These are phyloP conservation scores for Aspergillus udagawae DNA, from an alignment of 2,329 filamentous ascomycete species.

Conservation along the genomic window DNA sequence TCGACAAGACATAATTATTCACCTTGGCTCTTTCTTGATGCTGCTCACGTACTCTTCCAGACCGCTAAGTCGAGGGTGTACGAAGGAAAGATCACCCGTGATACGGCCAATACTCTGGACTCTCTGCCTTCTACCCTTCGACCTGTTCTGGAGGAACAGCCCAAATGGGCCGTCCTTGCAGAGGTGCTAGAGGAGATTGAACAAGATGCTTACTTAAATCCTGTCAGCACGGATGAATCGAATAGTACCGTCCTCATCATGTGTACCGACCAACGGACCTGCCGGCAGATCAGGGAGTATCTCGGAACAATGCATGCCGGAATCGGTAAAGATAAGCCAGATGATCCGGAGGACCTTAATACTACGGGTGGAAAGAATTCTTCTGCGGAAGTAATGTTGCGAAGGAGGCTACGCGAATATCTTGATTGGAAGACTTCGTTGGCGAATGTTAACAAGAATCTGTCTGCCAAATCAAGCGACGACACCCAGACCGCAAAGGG, in stretches of 20 bases:
- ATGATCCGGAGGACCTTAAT: conserved; percentile 45
- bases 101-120: conserved; percentile 46
- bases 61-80: conserved; percentile 87
- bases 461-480: conserved; percentile 28
- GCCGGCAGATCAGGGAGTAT: conserved; percentile 84
- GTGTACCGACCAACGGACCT: conserved; percentile 85
- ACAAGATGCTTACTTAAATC: conserved; percentile 80
- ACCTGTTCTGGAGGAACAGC: conserved; percentile 86
- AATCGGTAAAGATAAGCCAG: conserved; percentile 35
- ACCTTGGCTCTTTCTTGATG: conserved; percentile 94
- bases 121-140: conserved; percentile 59
- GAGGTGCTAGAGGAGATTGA: conserved; percentile 93
- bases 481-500: conserved; percentile 18
- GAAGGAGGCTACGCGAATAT: conserved; percentile 79
- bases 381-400: conserved; percentile 85
- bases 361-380: conserved; percentile 57
- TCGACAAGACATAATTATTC: conserved; percentile 85
- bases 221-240: conserved; percentile 70
- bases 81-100: conserved; percentile 63
- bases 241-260: conserved; percentile 93
- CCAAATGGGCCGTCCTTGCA: conserved; percentile 87
- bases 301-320: conserved; percentile 83
- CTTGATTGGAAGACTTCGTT: conserved; percentile 89
- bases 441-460: conserved; percentile 65
- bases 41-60: conserved; percentile 89